phyloP scores from a whole-genome alignment of 176 grass and related monocot species.

The Aegilops umbellulata region DNA sequence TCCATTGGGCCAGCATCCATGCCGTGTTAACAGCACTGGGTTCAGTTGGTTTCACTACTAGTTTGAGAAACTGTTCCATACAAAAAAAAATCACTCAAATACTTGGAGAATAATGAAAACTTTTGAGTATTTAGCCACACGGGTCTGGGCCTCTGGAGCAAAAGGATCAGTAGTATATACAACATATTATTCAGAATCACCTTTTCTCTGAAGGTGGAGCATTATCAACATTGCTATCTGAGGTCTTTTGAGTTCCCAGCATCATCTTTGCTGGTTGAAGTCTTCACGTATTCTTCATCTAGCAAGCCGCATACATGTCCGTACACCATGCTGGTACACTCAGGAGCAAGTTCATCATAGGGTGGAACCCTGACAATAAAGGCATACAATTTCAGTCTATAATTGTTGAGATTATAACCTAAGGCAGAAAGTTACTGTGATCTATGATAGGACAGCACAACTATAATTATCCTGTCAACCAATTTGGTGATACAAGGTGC shows the following conservation, averaged over 20 bases:
- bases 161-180: not conserved
- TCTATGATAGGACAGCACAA: not conserved
- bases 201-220: not conserved
- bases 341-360: slow-evolving; percentile 62
- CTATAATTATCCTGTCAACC: not conserved
- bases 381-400: not conserved
- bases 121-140: too few relatives aligned
- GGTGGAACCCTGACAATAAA: slow-evolving; percentile 36
- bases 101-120: too few relatives aligned
- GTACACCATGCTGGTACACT: slow-evolving; percentile 36
- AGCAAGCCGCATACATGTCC: slow-evolving; percentile 62
- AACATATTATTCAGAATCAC: not conserved
- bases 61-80: too few relatives aligned
- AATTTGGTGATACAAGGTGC: not conserved
- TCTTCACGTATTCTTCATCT: slow-evolving; percentile 26
- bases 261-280: not conserved
- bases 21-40: too few relatives aligned
- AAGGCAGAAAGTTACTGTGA: not conserved
- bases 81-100: too few relatives aligned
- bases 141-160: too few relatives aligned
- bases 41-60: too few relatives aligned
- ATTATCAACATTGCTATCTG: not conserved
- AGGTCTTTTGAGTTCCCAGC: not conserved
- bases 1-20: too few relatives aligned
- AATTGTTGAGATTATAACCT: not conserved